Evolutionary conservation across 2,329 filamentous ascomycete genomes (phyloP).

Genomic region (Cladosporium sphaerospermum): DNA sequence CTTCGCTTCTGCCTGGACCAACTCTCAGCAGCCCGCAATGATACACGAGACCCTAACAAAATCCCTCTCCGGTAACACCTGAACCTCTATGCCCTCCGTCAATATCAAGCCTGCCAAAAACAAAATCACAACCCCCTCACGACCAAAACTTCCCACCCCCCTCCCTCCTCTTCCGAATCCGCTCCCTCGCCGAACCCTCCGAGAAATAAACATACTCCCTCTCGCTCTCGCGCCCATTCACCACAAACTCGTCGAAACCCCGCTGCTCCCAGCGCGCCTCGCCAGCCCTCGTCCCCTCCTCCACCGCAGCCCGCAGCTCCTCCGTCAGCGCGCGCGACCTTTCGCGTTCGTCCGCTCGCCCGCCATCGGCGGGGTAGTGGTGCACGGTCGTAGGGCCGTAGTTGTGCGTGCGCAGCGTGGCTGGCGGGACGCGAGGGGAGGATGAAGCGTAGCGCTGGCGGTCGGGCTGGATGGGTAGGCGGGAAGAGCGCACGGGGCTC

Average conservation of each 20-base stretch:
- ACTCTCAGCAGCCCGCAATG: too few relatives aligned
- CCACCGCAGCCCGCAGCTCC: background rate
- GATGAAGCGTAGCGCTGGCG: conserved; percentile 2
- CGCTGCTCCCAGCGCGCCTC: background rate
- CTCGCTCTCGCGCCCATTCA: background rate
- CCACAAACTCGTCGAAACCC: conserved; percentile 1
- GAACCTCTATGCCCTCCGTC: too few relatives aligned
- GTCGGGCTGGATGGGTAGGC: background rate
- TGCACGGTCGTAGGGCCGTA: conserved; percentile 1
- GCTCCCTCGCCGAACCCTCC: conserved; percentile 1
- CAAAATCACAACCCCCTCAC: background rate
- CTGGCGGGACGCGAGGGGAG: background rate
- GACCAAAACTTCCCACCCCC: background rate
- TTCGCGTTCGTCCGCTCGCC: background rate
- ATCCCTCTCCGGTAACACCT: too few relatives aligned
- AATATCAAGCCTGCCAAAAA: too few relatives aligned
- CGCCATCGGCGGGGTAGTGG: background rate
- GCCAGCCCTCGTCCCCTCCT: background rate
- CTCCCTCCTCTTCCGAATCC: background rate
- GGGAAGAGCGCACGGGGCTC: background rate
- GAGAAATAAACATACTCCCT: background rate
- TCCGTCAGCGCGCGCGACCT: background rate
- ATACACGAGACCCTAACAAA: too few relatives aligned
- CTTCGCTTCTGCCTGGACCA: too few relatives aligned
- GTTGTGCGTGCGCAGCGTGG: background rate